Evolutionary conservation across 129 eudicot species (phyloP).

Genomic region (Centaurea solstitialis): DNA sequence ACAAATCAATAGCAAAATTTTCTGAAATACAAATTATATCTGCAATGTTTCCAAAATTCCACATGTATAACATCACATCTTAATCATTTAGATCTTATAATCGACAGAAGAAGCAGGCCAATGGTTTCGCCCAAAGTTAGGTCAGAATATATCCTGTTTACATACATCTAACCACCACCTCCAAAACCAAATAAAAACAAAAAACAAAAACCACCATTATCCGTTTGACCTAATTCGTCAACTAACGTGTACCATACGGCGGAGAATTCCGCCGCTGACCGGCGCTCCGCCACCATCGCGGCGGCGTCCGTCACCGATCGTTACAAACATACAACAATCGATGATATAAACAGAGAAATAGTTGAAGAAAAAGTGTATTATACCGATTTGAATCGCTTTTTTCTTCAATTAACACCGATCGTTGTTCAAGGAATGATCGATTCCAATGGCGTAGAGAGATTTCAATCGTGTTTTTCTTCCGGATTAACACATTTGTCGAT

Average conservation of each 20-base stretch:
- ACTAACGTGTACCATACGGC: conserved; percentile 18
- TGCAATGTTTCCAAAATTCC: background rate
- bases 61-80: conserved; percentile 12
- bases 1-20: background rate
- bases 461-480: background rate
- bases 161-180: conserved; percentile 17
- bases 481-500: conserved; percentile 7
- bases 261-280: background rate
- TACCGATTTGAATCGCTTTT: background rate
- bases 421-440: conserved; percentile 5
- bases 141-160: background rate
- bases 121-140: conserved; percentile 20
- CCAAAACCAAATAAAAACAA: conserved; percentile 9
- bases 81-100: conserved; percentile 15
- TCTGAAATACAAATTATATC: background rate
- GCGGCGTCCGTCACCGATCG: conserved; percentile 13
- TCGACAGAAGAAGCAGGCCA: conserved; percentile 25
- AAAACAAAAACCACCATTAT: conserved; percentile 16
- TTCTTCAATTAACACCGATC: conserved; percentile 14
- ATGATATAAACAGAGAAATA: background rate
- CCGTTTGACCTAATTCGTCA: conserved; percentile 21
- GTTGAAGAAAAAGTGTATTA: background rate
- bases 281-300: conserved; percentile 18
- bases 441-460: conserved; percentile 14
- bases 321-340: background rate